Evolutionary conservation across 306 rosid species (phyloP), one percentile per base, ranked within the genome.

Genomic region (Cercis canadensis): DNA sequence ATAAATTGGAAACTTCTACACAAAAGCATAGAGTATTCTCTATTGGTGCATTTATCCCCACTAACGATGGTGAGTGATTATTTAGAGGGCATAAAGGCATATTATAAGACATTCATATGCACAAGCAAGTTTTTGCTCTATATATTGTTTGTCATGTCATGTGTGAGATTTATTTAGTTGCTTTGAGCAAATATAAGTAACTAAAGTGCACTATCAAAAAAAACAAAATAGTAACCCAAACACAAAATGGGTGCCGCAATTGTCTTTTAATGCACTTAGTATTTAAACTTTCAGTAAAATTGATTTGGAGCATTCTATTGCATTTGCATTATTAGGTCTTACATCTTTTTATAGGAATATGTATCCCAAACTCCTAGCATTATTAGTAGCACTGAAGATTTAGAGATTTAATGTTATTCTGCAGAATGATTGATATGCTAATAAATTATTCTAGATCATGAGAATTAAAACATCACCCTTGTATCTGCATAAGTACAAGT

Each of bases 31-130:
- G 63, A 60, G 72, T 70, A 65, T 77, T 75, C 47, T 70, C 78
- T 37, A 58, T 24, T 58, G 70, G 76, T 70, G 72, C 75, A 50
- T 70, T 78, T 56, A 44, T 21, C 73, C 76, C 65, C 33, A 67
- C 63, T 73, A 75, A 34, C 45, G 60, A 45, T 40, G 92, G 98
- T 87, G 73, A 84, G 90, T 36, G 57, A 40, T 21, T n/a, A 29
- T n/a, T 13, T 50, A 10, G 19, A 54, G 70, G 32, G 21, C 47
- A 54, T 49, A 73, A 69, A 69, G 80, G 36, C 72, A 45, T 49
- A n/a, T 39, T n/a, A n/a, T n/a, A n/a, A n/a, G n/a, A n/a, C n/a
- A n/a, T n/a, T n/a, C n/a, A n/a, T n/a, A n/a, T n/a, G 62, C 37
- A 12, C 69, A 45, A 58, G 24, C 37, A 50, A 15, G 0, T 11